These are phyloP conservation scores for Aegilops tauschii DNA, from an alignment of 176 grass and related monocot species.

Conservation along the genomic window DNA sequence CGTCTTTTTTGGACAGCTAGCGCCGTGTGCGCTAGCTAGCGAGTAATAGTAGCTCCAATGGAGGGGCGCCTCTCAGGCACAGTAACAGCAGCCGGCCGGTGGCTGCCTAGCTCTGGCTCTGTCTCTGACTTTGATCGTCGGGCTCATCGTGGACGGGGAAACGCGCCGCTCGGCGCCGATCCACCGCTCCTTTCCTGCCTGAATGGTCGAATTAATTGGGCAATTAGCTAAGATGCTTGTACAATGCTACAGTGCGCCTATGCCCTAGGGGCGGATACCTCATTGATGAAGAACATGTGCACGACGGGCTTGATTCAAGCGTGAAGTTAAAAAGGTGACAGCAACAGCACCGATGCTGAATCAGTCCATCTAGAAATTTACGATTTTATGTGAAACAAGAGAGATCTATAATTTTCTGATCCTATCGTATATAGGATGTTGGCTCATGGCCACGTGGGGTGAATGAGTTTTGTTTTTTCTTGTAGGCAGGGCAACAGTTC, in stretches of 20 bases:
- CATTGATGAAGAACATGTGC: constrained; percentile 15
- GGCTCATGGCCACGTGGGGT: not conserved
- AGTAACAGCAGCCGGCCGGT: not conserved
- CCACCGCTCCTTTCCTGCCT: not conserved
- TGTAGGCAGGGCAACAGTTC: too few species aligned
- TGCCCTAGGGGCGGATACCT: not conserved
- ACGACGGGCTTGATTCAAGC: not conserved
- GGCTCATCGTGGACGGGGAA: not conserved
- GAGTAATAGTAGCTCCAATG: not conserved
- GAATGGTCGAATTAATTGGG: not conserved
- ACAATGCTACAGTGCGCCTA: constrained; percentile 33
- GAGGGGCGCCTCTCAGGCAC: constrained; percentile 16
- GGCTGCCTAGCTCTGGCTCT: not conserved
- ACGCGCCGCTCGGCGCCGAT: not conserved
- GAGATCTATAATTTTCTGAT: not conserved
- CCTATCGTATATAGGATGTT: not conserved
- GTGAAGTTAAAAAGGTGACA: constrained; percentile 4
- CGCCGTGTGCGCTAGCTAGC: not conserved
- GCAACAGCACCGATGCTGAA: not conserved
- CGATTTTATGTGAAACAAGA: not conserved
- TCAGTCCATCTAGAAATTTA: not conserved
- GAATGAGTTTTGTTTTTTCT: too few species aligned
- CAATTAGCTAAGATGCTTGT: not conserved
- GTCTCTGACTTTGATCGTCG: not conserved
- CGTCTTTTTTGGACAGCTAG: constrained; percentile 22